phyloP scores from a whole-genome alignment of 2,329 filamentous ascomycete species.

The Ophiostoma montium region DNA sequence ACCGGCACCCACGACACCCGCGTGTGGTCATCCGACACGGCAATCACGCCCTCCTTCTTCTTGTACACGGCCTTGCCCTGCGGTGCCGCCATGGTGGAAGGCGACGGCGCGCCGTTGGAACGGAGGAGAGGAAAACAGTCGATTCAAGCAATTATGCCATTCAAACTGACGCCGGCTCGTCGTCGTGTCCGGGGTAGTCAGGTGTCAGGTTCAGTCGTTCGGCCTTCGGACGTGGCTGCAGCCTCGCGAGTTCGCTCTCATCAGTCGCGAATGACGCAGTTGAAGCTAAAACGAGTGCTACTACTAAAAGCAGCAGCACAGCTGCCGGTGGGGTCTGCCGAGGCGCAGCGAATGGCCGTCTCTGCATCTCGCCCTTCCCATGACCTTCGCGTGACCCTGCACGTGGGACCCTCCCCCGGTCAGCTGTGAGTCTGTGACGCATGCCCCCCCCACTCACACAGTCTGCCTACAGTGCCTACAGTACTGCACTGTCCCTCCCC shows the following conservation, averaged over 20 bases:
- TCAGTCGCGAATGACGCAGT: neutral
- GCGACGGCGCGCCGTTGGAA: neutral
- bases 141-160: too few relatives aligned
- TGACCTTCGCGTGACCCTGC: neutral
- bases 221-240: neutral
- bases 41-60: conserved; percentile 83
- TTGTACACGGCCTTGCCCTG: conserved; percentile 68
- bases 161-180: neutral
- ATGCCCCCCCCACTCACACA: neutral
- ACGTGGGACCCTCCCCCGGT: neutral
- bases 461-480: conserved; percentile 2
- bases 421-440: neutral
- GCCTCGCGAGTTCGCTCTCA: neutral
- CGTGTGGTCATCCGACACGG: conserved; percentile 57
- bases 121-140: too few relatives aligned
- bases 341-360: neutral
- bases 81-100: conserved; percentile 37
- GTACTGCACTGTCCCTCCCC: conserved; percentile 2
- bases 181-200: neutral
- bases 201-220: neutral
- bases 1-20: conserved; percentile 67
- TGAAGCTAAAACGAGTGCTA: neutral
- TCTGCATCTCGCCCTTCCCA: neutral
- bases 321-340: neutral
- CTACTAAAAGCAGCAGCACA: neutral